Base-by-base conservation (phyloP, 306 rosid genomes). In the Fragaria ananassa region DNA sequence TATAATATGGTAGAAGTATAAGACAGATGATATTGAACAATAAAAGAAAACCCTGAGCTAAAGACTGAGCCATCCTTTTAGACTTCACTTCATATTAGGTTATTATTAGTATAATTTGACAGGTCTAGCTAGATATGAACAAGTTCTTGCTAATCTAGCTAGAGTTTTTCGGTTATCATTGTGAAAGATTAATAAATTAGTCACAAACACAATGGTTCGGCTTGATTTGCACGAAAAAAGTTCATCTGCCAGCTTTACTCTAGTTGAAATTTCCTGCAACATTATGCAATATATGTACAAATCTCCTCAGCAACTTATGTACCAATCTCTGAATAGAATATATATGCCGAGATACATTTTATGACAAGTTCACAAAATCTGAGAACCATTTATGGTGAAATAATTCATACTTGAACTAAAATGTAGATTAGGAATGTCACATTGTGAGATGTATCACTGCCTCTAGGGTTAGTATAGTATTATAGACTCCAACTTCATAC, bases 151-250 rank as follows among this genome's bases (percentile, higher is more conserved):
- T 15, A 4, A 14, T 49, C 18, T 12, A 42, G 46, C 18, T 12
- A 42, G 46, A 10, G n/a, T 53, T 39, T 19, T 25, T 53, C 19
- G 58, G 58, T 18, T 53, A 53, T 53, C 58, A 53, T 18, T 53
- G 1, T 50, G 25, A 51, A 51, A 51, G 23, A 47, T 39, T 47
- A 41, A 31, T 31, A 13, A 46, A 70, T 2, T 27, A 29, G 27
- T 49, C 74, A 70, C 49, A 54, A 46, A 68, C 11, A 25, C 54
- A 68, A 68, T 68, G 35, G 35, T n/a, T 42, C 53, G n/a, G 46
- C 46, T 62, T 17, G 34, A 11, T 58, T 62, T 62, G 67, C 18
- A 58, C 8, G 17, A 25, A 25, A 58, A 2, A 29, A 12, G 41
- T 61, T 27, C 67, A 6, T 61, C 23, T 56, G 31, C 13, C 14